Conservation (phyloP, 192 early-diverging fungal species). For the Allomyces macrogynus region DNA sequence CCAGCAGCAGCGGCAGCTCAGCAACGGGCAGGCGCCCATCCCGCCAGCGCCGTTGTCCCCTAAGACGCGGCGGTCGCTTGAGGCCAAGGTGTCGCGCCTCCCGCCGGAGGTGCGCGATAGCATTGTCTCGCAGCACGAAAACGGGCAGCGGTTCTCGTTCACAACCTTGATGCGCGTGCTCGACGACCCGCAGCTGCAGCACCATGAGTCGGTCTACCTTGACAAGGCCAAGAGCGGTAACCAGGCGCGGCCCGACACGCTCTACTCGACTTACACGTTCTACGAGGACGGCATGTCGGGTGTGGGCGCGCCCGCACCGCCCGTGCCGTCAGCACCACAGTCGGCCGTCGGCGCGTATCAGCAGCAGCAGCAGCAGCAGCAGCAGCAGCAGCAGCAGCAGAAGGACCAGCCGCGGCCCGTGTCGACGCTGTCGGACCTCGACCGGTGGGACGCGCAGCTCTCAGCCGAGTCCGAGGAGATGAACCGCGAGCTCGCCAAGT, state of each 20-base stretch:
- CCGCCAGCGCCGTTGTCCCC: background rate
- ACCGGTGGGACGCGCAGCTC: background rate
- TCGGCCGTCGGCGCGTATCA: background rate
- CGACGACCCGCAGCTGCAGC: slow-evolving; percentile 1
- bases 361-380: no score
- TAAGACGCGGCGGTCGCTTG: background rate
- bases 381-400: background rate
- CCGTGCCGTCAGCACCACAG: background rate
- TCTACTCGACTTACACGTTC: background rate
- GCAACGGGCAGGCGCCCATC: no score
- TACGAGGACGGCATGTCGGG: background rate
- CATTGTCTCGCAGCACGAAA: background rate
- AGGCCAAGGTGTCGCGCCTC: background rate
- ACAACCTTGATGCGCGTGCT: background rate
- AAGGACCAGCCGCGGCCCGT: background rate
- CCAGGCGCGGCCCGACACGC: background rate
- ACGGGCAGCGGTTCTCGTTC: background rate
- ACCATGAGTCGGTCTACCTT: background rate
- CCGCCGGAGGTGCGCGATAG: background rate
- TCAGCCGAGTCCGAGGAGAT: background rate
- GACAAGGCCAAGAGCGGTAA: background rate
- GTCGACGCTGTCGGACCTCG: background rate
- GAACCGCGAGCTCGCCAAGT: background rate
- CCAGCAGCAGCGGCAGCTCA: no score
- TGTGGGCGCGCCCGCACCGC: background rate